phyloP scores from a whole-genome alignment of 2,329 filamentous ascomycete species.

The Xenoacremonium recifei region DNA sequence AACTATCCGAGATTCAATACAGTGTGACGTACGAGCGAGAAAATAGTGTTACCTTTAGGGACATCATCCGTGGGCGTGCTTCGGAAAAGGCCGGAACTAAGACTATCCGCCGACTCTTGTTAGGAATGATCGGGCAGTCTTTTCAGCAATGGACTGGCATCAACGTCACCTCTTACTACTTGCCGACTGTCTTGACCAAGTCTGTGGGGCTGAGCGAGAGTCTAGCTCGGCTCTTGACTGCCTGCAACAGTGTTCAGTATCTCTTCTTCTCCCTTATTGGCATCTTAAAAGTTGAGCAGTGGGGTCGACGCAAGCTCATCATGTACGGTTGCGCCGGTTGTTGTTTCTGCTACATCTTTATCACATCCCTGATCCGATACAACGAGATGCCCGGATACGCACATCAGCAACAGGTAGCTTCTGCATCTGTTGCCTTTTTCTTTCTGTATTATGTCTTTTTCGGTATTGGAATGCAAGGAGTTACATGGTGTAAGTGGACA shows the following conservation, averaged over 20 bases:
- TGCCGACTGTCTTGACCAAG: conserved; percentile 49
- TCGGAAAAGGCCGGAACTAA: conserved; percentile 11
- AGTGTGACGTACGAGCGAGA: conserved; percentile 12
- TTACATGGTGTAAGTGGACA: too few species aligned
- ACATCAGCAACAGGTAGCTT: too few species aligned
- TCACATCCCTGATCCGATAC: too few species aligned
- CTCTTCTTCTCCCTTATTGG: conserved; percentile 14
- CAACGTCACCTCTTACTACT: conserved; percentile 24
- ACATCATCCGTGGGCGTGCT: conserved; percentile 2
- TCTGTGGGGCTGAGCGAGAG: conserved; percentile 47
- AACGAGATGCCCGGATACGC: too few species aligned
- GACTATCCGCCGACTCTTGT: conserved; percentile 12
- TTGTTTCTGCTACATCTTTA: too few species aligned
- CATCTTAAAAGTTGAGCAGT: conserved; percentile 8
- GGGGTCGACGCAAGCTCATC: conserved; percentile 7
- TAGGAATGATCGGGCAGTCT: conserved; percentile 42
- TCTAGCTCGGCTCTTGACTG: conserved; percentile 49
- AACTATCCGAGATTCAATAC: conserved; percentile 8
- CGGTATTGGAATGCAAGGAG: conserved; percentile 19
- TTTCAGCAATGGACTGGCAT: conserved; percentile 24
- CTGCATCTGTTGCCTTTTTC: conserved; percentile 35
- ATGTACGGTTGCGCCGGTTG: too few species aligned
- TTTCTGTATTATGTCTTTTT: conserved; percentile 25
- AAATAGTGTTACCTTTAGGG: conserved; percentile 5
- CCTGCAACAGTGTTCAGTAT: conserved; percentile 35